These are phyloP conservation scores for Pyricularia pennisetigena DNA, from an alignment of 2,329 filamentous ascomycete genomes.

Conservation along the genomic window DNA sequence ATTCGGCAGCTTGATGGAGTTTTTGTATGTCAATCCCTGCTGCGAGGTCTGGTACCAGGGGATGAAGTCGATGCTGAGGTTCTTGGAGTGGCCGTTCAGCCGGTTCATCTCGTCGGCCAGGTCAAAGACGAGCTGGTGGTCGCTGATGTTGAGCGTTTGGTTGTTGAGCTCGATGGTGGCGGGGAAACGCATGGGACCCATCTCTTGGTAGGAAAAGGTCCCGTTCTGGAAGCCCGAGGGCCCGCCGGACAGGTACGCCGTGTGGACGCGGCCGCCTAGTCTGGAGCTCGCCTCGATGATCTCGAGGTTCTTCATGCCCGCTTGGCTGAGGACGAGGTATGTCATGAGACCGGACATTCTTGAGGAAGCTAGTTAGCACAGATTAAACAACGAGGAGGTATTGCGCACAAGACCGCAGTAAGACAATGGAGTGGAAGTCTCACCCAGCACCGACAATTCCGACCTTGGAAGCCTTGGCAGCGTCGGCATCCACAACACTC, in stretches of 20 bases:
- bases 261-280: conserved; percentile 55
- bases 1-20: conserved; percentile 33
- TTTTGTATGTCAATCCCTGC: conserved; percentile 43
- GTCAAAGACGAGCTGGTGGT: conserved; percentile 57
- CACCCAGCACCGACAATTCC: conserved; percentile 52
- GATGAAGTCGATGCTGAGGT: conserved; percentile 48
- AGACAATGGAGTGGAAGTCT: neutral
- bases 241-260: conserved; percentile 48
- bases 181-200: conserved; percentile 56
- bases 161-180: conserved; percentile 39
- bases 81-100: conserved; percentile 40
- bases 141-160: conserved; percentile 46
- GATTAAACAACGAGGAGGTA: neutral
- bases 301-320: conserved; percentile 48
- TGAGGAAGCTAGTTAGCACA: neutral
- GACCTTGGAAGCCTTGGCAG: conserved; percentile 46
- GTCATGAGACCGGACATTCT: conserved; percentile 56
- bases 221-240: conserved; percentile 41
- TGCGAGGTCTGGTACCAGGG: conserved; percentile 46
- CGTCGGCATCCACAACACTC: conserved; percentile 37
- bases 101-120: conserved; percentile 49
- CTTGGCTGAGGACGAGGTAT: conserved; percentile 35
- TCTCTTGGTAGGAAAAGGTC: conserved; percentile 48
- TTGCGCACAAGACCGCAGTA: no score
- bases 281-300: conserved; percentile 52